Conservation (phyloP, 305 asterid species). For the Solanum hybrid region DNA sequence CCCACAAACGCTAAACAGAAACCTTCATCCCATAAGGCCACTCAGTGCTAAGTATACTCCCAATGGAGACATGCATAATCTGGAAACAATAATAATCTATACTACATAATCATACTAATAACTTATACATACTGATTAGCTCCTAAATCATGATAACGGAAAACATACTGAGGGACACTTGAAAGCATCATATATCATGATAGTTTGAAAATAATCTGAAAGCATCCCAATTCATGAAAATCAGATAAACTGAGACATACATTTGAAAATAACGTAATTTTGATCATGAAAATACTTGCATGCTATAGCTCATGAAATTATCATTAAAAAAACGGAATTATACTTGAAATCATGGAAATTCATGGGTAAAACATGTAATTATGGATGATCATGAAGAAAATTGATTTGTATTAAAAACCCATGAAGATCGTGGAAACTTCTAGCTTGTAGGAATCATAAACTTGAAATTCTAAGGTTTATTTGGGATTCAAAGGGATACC, state of each 20-base stretch:
- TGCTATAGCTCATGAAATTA: neutral
- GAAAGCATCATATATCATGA: neutral
- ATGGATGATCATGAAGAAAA: neutral
- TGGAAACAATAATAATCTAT: no score
- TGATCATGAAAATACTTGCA: neutral
- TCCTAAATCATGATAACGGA: neutral
- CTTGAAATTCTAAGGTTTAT: neutral
- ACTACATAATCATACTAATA: neutral
- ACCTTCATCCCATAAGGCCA: neutral
- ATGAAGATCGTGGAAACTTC: neutral
- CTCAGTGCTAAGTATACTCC: neutral
- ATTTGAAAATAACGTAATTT: neutral
- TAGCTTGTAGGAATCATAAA: neutral
- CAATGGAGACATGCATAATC: neutral
- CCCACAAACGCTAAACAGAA: neutral
- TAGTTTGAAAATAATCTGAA: no score
- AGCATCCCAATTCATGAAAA: neutral
- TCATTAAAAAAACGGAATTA: neutral
- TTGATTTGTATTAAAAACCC: neutral
- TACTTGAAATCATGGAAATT: neutral
- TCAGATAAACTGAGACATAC: neutral
- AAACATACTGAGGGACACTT: neutral
- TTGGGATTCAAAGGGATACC: neutral
- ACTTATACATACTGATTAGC: neutral
- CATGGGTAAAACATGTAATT: neutral